These are phyloP conservation scores for Hylodesmum podocarpum DNA, from an alignment of 306 rosid species.

Conservation along the genomic window DNA sequence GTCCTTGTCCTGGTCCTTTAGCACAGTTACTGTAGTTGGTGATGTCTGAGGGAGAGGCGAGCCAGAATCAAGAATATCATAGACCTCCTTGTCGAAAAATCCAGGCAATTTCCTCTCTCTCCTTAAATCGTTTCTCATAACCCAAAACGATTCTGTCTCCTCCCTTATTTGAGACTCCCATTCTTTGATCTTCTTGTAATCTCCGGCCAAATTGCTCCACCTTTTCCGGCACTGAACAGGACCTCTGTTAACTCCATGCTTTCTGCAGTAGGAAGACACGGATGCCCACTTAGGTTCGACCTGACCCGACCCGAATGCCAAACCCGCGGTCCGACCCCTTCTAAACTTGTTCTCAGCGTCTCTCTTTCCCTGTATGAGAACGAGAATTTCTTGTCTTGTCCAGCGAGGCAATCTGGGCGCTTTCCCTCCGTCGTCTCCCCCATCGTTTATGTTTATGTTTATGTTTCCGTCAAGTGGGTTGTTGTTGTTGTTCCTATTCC, in stretches of 20 bases:
- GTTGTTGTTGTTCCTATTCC: neutral
- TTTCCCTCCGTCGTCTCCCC: conserved; percentile 59
- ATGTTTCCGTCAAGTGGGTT: conserved; percentile 41
- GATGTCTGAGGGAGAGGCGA: conserved; percentile 32
- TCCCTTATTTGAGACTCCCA: conserved; percentile 72
- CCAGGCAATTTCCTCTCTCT: conserved; percentile 77
- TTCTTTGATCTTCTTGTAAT: conserved; percentile 77
- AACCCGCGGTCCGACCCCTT: conserved; percentile 43
- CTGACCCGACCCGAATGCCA: conserved; percentile 62
- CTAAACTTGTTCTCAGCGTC: conserved; percentile 63
- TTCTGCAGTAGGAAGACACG: conserved; percentile 67
- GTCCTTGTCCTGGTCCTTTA: conserved; percentile 5
- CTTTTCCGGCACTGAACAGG: conserved; percentile 90
- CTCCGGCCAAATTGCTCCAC: conserved; percentile 89
- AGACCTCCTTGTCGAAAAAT: conserved; percentile 83
- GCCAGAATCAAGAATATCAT: conserved; percentile 67
- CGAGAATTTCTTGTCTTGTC: conserved; percentile 84
- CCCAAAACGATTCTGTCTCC: conserved; percentile 81
- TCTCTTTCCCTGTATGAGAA: conserved; percentile 73
- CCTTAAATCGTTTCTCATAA: conserved; percentile 76
- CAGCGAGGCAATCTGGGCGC: conserved; percentile 78
- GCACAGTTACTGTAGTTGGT: neutral
- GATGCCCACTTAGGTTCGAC: conserved; percentile 83
- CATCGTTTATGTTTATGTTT: too few species aligned
- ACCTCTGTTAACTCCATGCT: conserved; percentile 79